phyloP scores from a whole-genome alignment of 2,329 filamentous ascomycete species.

The Pseudogymnoascus sp. region DNA sequence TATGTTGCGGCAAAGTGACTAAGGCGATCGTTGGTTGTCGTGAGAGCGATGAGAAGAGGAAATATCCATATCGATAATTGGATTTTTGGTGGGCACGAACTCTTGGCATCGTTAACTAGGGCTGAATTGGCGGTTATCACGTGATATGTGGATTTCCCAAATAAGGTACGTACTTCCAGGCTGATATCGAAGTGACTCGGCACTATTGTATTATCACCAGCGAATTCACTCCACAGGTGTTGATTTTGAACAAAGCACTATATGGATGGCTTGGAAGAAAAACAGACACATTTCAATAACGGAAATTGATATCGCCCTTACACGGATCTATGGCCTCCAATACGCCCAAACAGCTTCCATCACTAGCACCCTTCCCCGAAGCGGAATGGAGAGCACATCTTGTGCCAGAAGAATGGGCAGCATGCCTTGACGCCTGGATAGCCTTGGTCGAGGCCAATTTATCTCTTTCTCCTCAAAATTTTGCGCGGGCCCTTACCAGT shows the following conservation, averaged over 20 bases:
- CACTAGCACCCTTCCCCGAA: slow-evolving; percentile 71
- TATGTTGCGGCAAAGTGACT: slow-evolving; percentile 75
- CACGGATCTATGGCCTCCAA: slow-evolving; percentile 31
- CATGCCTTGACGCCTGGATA: slow-evolving; percentile 70
- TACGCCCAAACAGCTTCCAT: slow-evolving; percentile 44
- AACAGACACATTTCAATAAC: background rate
- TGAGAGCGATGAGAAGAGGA: slow-evolving; percentile 14
- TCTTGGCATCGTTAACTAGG: slow-evolving; percentile 7
- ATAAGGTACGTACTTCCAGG: slow-evolving; percentile 1
- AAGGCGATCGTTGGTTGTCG: slow-evolving; percentile 38
- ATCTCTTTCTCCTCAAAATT: slow-evolving; percentile 47
- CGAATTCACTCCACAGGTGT: background rate
- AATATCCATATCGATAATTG: slow-evolving; percentile 1
- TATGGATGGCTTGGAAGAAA: background rate
- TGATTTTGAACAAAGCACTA: slow-evolving; percentile 1
- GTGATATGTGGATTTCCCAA: background rate
- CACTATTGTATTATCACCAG: background rate
- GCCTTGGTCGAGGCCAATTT: slow-evolving; percentile 60
- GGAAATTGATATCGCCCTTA: background rate
- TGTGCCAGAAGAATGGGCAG: slow-evolving; percentile 64
- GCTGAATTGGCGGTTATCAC: background rate
- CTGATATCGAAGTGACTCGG: slow-evolving; percentile 1
- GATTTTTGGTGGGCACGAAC: slow-evolving; percentile 9
- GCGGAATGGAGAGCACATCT: slow-evolving; percentile 59
- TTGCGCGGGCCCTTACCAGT: slow-evolving; percentile 42